phyloP scores from a whole-genome alignment of 345 rosid genomes.

The Salix suchowensis region DNA sequence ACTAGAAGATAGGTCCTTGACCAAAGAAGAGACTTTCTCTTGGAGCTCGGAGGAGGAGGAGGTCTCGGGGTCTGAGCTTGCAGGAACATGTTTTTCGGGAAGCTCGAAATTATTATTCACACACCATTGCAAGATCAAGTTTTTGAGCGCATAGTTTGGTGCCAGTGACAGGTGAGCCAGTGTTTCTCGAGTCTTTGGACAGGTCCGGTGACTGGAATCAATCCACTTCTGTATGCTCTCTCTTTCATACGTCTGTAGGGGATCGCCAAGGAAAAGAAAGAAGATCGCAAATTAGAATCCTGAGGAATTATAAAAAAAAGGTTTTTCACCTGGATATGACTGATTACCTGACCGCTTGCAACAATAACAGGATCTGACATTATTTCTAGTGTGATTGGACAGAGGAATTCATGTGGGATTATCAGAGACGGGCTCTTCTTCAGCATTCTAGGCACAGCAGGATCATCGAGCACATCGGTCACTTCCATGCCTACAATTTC shows the following conservation, averaged over 20 bases:
- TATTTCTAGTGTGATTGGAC: slow-evolving; percentile 75
- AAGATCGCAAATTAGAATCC: not conserved
- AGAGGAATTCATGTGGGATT: slow-evolving; percentile 72
- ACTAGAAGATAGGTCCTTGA: slow-evolving; percentile 41
- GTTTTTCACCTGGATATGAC: not conserved
- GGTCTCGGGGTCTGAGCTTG: slow-evolving; percentile 4
- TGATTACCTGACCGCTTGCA: slow-evolving; percentile 72
- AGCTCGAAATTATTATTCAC: slow-evolving; percentile 55
- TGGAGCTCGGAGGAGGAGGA: slow-evolving; percentile 13
- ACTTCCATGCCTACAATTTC: slow-evolving; percentile 52
- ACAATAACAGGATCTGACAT: slow-evolving; percentile 79
- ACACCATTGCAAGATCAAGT: slow-evolving; percentile 68
- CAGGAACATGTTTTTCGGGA: slow-evolving; percentile 31
- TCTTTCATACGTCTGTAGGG: slow-evolving; percentile 58
- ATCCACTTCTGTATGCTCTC: slow-evolving; percentile 77
- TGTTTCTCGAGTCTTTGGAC: slow-evolving; percentile 68
- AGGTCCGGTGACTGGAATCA: slow-evolving; percentile 54
- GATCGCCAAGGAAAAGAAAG: not conserved
- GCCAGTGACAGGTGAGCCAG: slow-evolving; percentile 56
- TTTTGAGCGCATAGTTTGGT: slow-evolving; percentile 64
- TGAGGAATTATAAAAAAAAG: not conserved
- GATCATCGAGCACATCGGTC: slow-evolving; percentile 35
- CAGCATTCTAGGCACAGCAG: slow-evolving; percentile 27
- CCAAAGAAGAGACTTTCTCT: slow-evolving; percentile 36
- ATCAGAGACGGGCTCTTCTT: slow-evolving; percentile 40